phyloP scores from a whole-genome alignment of 2,329 filamentous ascomycete species.

The Penicillium janthinellum region DNA sequence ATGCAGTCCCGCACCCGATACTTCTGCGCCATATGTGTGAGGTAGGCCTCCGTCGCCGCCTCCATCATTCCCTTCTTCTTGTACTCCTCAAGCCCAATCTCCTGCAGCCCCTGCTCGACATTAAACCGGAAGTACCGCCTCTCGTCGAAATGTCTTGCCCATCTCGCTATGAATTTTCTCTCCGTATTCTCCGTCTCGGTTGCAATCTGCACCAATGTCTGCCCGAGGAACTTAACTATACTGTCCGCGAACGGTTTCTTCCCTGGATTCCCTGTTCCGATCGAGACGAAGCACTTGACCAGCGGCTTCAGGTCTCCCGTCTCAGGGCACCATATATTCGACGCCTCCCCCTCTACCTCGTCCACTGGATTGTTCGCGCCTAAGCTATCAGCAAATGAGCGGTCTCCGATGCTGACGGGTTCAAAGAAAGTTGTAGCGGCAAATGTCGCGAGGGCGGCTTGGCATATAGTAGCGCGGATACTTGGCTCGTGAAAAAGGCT shows the following conservation, averaged over 20 bases:
- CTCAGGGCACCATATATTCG: slow-evolving; percentile 18
- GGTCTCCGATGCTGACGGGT: slow-evolving; percentile 16
- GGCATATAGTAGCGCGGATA: slow-evolving; percentile 45
- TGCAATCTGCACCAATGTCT: no score
- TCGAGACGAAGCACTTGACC: slow-evolving; percentile 28
- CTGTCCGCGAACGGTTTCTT: no score
- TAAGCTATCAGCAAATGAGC: slow-evolving; percentile 35
- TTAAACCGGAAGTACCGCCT: slow-evolving; percentile 42
- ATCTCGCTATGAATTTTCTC: no score
- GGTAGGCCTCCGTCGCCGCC: no score
- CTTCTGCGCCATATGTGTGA: no score
- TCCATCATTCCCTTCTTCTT: no score
- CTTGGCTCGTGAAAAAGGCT: not conserved
- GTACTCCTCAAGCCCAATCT: slow-evolving; percentile 20
- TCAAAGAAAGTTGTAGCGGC: slow-evolving; percentile 47
- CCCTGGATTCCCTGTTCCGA: slow-evolving; percentile 15
- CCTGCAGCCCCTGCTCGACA: slow-evolving; percentile 38
- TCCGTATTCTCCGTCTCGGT: no score
- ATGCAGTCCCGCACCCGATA: no score
- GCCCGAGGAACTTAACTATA: no score
- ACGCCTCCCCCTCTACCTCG: slow-evolving; percentile 34
- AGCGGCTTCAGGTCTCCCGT: slow-evolving; percentile 12
- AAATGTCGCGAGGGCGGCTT: slow-evolving; percentile 55
- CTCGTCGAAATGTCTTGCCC: not conserved
- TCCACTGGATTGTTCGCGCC: slow-evolving; percentile 39